Evolutionary conservation across 768 basidiomycete species (phyloP).

Genomic region (Lactarius evosmus): DNA sequence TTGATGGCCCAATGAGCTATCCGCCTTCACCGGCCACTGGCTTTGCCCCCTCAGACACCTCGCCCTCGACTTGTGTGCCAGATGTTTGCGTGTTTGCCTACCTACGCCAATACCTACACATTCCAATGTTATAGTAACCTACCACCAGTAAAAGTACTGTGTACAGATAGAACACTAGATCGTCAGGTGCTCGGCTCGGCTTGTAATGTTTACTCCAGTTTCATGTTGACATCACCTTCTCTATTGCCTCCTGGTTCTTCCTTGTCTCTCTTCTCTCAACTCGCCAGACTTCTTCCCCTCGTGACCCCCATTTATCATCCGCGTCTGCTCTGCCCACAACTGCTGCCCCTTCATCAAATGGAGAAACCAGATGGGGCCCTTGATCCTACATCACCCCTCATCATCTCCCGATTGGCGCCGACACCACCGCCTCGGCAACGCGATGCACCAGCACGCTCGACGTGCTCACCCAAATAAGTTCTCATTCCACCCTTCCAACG

Average conservation of each 20-base stretch:
- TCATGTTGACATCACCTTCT: neutral
- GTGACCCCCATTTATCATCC: neutral
- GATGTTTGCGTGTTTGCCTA: no score
- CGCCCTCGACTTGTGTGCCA: no score
- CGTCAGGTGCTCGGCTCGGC: no score
- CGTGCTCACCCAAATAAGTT: no score
- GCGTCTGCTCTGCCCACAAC: neutral
- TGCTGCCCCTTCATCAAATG: conserved; percentile 13
- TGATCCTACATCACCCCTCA: conserved; percentile 17
- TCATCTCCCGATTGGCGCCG: conserved; percentile 18
- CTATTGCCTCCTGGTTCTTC: neutral
- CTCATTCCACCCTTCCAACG: no score
- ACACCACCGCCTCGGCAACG: neutral
- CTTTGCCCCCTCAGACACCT: no score
- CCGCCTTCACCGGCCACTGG: neutral
- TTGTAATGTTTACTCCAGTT: neutral
- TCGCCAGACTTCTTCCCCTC: neutral
- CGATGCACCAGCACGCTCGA: no score
- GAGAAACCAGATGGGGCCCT: conserved; percentile 15
- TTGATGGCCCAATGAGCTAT: no score
- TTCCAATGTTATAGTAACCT: no score
- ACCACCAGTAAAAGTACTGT: no score
- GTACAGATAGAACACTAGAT: no score
- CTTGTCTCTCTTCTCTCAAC: neutral
- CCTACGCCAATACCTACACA: no score